phyloP scores from a whole-genome alignment of 768 basidiomycete species.

The Paxillus rubicundulus region DNA sequence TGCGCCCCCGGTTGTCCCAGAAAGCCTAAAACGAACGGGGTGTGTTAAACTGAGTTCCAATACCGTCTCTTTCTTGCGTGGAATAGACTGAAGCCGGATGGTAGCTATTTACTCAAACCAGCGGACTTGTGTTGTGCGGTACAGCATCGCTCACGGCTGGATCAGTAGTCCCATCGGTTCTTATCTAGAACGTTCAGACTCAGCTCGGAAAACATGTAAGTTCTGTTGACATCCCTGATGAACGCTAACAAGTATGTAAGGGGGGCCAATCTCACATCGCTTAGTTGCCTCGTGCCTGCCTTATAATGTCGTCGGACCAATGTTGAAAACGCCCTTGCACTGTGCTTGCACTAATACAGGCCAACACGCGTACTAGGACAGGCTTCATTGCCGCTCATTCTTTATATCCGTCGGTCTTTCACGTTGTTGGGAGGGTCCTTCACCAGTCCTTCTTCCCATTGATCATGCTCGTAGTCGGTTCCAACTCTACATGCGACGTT shows the following conservation, averaged over 20 bases:
- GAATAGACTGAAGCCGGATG: constrained; percentile 4
- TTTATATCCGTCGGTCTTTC: constrained; percentile 18
- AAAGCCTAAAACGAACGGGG: constrained; percentile 27
- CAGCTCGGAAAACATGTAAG: constrained; percentile 11
- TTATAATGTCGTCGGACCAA: constrained; percentile 28
- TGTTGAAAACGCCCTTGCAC: constrained; percentile 20
- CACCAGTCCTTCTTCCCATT: constrained; percentile 30
- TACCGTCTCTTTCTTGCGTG: neutral
- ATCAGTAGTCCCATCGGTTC: neutral
- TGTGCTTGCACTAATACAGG: constrained; percentile 23
- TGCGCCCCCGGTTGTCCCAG: constrained; percentile 21
- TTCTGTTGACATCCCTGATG: constrained; percentile 11
- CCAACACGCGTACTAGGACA: constrained; percentile 31
- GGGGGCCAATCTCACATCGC: constrained; percentile 31
- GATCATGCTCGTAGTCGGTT: constrained; percentile 64
- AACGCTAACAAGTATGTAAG: constrained; percentile 15
- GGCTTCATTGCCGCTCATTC: constrained; percentile 21
- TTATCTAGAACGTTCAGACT: constrained; percentile 6
- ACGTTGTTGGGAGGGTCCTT: constrained; percentile 30
- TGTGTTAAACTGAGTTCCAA: constrained; percentile 20
- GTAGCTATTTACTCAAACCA: constrained; percentile 4
- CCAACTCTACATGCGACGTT: constrained; percentile 71
- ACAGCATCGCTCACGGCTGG: neutral
- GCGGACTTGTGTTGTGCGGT: neutral
- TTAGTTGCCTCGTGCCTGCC: constrained; percentile 35